Base-by-base conservation (phyloP, 805 yeast species). In the Starmerella apis region DNA sequence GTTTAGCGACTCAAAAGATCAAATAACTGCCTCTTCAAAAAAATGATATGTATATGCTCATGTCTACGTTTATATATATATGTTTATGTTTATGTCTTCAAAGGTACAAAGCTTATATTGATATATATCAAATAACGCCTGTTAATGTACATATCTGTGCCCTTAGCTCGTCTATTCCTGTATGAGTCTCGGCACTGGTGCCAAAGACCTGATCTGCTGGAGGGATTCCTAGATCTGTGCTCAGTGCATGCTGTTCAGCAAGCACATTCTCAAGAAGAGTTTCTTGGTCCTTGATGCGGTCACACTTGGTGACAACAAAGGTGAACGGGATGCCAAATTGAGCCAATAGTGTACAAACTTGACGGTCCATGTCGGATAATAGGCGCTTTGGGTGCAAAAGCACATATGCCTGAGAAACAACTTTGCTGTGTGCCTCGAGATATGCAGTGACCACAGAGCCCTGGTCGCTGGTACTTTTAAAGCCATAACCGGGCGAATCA, bases 401-500 rank as follows among this genome's bases (percentile, higher is more conserved):
- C 10, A 87, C 60, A 55, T 75, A 85, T 2, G 79, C 79, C 43
- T 79, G 71, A 27, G 74, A 68, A 20, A 87, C 67, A 28, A 71
- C 75, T 48, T 69, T 64, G 44, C 92, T 68, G 14, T 50, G 49
- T 20, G 73, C 68, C 24, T 67, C 65, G 7, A 88, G 63, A 60
- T 86, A 87, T 31, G 78, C 76, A 59, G 78, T 60, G 1, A 83
- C 82, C 25, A 80, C 71, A 36, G 75, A 67, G 1, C 96, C 96
- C 62, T 88, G 95, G 56, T 70, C 66, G 8, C 59, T 61, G 14
- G 72, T 73, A 16, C 94, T 87, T 53, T 73, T 77, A 35, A 67
- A 73, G 2, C 97, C 97, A 63, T 88, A 88, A 0, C 97, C 97
- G 0, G 97, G 97, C 22, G 86, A 75, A 62, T 88, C 97, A 2